These are phyloP conservation scores for Dictyostelium intermedium DNA, from an alignment of 78 protist species.

Conservation along the genomic window DNA sequence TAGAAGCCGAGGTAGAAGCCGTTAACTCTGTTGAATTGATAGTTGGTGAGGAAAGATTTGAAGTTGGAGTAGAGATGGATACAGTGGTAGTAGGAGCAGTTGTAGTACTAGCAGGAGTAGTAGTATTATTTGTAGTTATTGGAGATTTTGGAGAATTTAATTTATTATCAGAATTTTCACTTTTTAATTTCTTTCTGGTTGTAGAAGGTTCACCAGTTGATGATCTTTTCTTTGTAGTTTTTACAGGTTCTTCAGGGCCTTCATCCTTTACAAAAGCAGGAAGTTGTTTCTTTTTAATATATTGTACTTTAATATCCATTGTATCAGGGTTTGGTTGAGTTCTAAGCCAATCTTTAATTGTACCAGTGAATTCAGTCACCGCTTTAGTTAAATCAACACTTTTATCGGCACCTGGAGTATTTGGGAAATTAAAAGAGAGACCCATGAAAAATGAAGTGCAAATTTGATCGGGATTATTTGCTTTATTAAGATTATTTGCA, in stretches of 20 bases:
- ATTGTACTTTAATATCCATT: slow-evolving; percentile 77
- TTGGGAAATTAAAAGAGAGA: slow-evolving; percentile 39
- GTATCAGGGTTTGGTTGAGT: slow-evolving; percentile 34
- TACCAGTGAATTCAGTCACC: slow-evolving; percentile 37
- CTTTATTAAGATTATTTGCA: background rate
- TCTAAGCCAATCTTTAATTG: slow-evolving; percentile 56
- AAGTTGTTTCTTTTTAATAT: slow-evolving; percentile 34
- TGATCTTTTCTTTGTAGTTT: slow-evolving; percentile 1
- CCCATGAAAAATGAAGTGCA: slow-evolving; percentile 78
- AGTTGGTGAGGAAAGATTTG: background rate
- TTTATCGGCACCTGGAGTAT: slow-evolving; percentile 39
- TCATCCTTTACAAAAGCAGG: slow-evolving; percentile 52
- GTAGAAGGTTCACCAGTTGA: background rate
- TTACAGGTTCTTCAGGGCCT: slow-evolving; percentile 7
- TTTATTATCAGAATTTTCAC: background rate
- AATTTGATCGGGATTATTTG: background rate
- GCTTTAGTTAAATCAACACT: slow-evolving; percentile 76
- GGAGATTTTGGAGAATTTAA: background rate
- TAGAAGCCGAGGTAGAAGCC: background rate
- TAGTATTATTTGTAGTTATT: background rate
- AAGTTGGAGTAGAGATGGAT: background rate
- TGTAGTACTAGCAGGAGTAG: background rate
- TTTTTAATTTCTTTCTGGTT: slow-evolving; percentile 8
- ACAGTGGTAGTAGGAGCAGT: background rate
- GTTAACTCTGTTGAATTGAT: background rate